Conservation (phyloP, 2,329 filamentous ascomycete genomes). For the Aspergillus glaucus region DNA sequence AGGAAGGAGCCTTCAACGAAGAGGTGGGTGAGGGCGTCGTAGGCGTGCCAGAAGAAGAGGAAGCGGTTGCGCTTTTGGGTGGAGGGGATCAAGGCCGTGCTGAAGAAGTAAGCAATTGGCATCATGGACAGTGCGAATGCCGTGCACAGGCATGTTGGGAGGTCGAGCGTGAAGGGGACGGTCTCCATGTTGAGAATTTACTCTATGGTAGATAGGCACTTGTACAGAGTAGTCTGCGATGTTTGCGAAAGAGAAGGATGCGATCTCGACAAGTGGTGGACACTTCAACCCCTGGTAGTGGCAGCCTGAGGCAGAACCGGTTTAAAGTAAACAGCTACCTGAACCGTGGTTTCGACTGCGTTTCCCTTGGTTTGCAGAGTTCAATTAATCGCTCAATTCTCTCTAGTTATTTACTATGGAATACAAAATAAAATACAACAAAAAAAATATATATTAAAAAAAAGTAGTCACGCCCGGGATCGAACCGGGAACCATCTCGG, state of each 20-base stretch:
- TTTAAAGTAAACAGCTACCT: background rate
- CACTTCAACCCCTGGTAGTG: background rate
- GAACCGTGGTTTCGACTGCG: background rate
- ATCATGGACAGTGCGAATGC: slow-evolving; percentile 50
- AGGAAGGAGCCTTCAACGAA: slow-evolving; percentile 86
- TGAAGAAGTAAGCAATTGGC: slow-evolving; percentile 46
- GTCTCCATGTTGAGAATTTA: slow-evolving; percentile 11
- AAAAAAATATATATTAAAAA: slow-evolving; percentile 6
- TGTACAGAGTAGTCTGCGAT: background rate
- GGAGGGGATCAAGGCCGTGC: slow-evolving; percentile 46
- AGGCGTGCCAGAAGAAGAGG: slow-evolving; percentile 91
- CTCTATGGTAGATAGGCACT: background rate
- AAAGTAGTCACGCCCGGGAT: slow-evolving; percentile 33
- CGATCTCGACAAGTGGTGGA: background rate
- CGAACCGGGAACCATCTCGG: slow-evolving; percentile 35
- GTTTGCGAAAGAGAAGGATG: background rate
- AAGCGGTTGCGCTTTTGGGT: slow-evolving; percentile 56
- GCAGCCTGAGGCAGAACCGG: background rate
- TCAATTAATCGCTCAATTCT: background rate
- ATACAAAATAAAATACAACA: slow-evolving; percentile 2
- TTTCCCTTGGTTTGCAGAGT: slow-evolving; percentile 2
- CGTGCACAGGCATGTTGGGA: slow-evolving; percentile 49
- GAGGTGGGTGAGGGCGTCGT: slow-evolving; percentile 87
- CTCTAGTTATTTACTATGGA: background rate
- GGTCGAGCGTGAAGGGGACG: slow-evolving; percentile 32